phyloP scores from a whole-genome alignment of 192 early-diverging fungal genomes.

The Linnemannia zychae region DNA sequence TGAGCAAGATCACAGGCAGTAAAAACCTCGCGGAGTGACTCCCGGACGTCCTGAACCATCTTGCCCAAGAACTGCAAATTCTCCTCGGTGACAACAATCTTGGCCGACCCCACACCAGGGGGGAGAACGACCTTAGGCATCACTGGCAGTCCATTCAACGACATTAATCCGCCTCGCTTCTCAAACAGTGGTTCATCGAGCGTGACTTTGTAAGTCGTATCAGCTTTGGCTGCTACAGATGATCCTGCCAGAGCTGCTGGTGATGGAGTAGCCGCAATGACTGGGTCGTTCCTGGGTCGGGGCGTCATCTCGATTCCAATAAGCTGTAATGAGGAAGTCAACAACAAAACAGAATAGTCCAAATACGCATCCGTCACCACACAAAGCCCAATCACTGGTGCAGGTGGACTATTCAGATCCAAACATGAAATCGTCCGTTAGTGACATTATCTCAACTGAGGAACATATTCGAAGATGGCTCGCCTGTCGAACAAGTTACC shows the following conservation, averaged over 20 bases:
- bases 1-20: constrained; percentile 45
- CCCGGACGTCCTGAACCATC: constrained; percentile 49
- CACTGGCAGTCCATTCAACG: constrained; percentile 49
- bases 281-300: constrained; percentile 22
- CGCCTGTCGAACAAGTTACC: constrained; percentile 8
- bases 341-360: constrained; percentile 75
- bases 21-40: constrained; percentile 52
- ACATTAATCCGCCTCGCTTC: constrained; percentile 45
- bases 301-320: constrained; percentile 65
- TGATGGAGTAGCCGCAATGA: not conserved
- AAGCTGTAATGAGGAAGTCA: constrained; percentile 68
- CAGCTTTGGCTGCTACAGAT: not conserved
- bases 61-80: constrained; percentile 58
- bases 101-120: constrained; percentile 54
- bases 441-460: not conserved
- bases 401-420: constrained; percentile 40
- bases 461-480: not conserved
- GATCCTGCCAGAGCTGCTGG: not conserved
- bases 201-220: constrained; percentile 26
- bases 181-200: constrained; percentile 58
- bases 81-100: constrained; percentile 61
- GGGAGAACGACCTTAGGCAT: constrained; percentile 60
- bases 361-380: constrained; percentile 76
- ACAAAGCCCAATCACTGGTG: constrained; percentile 70
- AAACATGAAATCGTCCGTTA: not conserved